These are phyloP conservation scores for Neohortaea acidophila DNA, from an alignment of 495 filamentous ascomycete genomes.

Conservation along the genomic window DNA sequence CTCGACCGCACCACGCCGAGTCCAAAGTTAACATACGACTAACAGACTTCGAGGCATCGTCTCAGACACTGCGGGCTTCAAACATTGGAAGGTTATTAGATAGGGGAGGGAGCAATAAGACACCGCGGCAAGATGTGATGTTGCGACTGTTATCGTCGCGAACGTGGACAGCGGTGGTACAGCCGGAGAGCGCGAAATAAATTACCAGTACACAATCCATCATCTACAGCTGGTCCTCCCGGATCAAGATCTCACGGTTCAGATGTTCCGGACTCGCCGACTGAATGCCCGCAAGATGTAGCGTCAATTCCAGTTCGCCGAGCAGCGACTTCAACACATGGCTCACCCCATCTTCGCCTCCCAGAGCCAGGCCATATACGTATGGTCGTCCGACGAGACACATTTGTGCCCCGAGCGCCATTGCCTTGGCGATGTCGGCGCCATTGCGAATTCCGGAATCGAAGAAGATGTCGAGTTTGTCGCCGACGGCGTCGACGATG, in stretches of 20 bases:
- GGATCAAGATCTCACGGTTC: not conserved
- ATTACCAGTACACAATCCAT: too few relatives aligned
- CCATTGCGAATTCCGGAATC: constrained; percentile 23
- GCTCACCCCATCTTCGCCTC: constrained; percentile 12
- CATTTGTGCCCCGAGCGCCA: constrained; percentile 24
- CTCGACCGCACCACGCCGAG: too few relatives aligned
- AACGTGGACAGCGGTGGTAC: too few relatives aligned
- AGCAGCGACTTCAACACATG: constrained; percentile 15
- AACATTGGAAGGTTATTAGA: too few relatives aligned
- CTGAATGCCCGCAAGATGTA: constrained; percentile 5
- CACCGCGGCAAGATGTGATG: too few relatives aligned
- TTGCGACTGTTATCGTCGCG: too few relatives aligned
- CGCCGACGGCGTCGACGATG: constrained; percentile 21
- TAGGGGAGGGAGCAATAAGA: too few relatives aligned
- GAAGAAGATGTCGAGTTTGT: constrained; percentile 22
- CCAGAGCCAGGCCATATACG: constrained; percentile 22
- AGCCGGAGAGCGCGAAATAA: too few relatives aligned
- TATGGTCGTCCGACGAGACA: constrained; percentile 23
- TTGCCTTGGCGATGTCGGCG: constrained; percentile 24
- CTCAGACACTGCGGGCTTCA: too few relatives aligned
- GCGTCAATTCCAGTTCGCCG: constrained; percentile 8
- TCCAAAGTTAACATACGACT: too few relatives aligned
- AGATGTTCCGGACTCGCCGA: constrained; percentile 4
- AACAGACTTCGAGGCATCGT: too few relatives aligned
- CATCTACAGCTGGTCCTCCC: constrained; percentile 1